Conservation (phyloP, 1,284 basidiomycete species). For the Cutaneotrichosporon sp. region DNA sequence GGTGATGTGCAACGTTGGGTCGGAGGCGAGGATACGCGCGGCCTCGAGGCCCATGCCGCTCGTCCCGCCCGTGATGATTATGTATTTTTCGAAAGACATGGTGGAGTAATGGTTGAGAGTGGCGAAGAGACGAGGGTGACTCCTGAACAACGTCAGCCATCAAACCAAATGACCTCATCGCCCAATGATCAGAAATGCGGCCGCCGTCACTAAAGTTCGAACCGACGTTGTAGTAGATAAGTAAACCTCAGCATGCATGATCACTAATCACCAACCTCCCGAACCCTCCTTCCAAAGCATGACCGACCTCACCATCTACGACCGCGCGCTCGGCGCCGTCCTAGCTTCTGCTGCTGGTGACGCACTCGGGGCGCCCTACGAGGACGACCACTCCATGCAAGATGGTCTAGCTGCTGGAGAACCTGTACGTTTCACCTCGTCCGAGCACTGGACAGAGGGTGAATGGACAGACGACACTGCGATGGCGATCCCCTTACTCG, state of each 20-base stretch:
- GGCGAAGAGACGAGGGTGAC: background rate
- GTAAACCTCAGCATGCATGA: too few relatives aligned
- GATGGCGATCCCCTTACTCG: slow-evolving; percentile 16
- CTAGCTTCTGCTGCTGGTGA: slow-evolving; percentile 16
- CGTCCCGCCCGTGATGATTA: slow-evolving; percentile 17
- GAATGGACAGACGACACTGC: slow-evolving; percentile 21
- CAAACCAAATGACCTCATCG: background rate
- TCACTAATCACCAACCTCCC: too few relatives aligned
- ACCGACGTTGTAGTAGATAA: background rate
- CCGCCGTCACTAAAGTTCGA: too few relatives aligned
- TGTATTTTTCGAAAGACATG: slow-evolving; percentile 7
- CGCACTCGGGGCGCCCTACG: slow-evolving; percentile 17
- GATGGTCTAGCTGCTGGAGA: background rate
- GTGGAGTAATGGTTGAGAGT: background rate
- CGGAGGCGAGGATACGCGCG: slow-evolving; percentile 18
- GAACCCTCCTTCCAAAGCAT: too few relatives aligned
- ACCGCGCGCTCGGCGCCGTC: slow-evolving; percentile 13
- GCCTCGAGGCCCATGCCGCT: slow-evolving; percentile 32
- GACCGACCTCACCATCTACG: background rate
- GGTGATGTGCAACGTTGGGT: slow-evolving; percentile 27
- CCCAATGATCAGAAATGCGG: too few relatives aligned
- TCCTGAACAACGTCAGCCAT: background rate
- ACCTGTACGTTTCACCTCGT: background rate
- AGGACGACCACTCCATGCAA: background rate
- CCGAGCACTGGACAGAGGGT: background rate